These are phyloP conservation scores for Platanthera zijinensis DNA, from an alignment of 106 monocot genomes.

Conservation along the genomic window DNA sequence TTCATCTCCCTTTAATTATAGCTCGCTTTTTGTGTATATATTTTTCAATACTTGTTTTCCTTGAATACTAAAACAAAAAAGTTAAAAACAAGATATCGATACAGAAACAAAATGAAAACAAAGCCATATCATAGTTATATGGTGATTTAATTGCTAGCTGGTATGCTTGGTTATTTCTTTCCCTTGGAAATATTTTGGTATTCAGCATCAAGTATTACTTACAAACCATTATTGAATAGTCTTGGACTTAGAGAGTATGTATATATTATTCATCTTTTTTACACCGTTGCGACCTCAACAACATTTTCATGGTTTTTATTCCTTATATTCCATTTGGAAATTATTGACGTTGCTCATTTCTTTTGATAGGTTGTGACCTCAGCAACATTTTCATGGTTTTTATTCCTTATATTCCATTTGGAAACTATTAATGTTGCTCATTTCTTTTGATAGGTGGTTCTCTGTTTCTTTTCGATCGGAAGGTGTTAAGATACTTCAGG, in stretches of 20 bases:
- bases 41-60: too few species aligned
- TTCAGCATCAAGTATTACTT: not conserved
- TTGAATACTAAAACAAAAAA: too few species aligned
- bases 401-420: not conserved
- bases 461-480: slow-evolving; percentile 72
- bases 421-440: not conserved
- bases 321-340: not conserved
- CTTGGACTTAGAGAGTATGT: not conserved
- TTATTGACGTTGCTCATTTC: not conserved
- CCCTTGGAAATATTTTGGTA: not conserved
- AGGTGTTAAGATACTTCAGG: slow-evolving; percentile 83
- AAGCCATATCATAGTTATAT: too few species aligned
- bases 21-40: too few species aligned
- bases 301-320: not conserved
- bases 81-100: too few species aligned
- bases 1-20: too few species aligned
- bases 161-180: not conserved
- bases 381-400: not conserved
- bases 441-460: slow-evolving; percentile 34
- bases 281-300: not conserved
- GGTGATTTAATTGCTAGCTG: too few species aligned
- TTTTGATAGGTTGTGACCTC: slow-evolving; percentile 20
- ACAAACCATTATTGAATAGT: not conserved
- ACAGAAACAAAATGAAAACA: too few species aligned
- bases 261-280: not conserved